Base-by-base conservation (phyloP, 176 grass and related monocot species). In the Cenchrus purpureus region DNA sequence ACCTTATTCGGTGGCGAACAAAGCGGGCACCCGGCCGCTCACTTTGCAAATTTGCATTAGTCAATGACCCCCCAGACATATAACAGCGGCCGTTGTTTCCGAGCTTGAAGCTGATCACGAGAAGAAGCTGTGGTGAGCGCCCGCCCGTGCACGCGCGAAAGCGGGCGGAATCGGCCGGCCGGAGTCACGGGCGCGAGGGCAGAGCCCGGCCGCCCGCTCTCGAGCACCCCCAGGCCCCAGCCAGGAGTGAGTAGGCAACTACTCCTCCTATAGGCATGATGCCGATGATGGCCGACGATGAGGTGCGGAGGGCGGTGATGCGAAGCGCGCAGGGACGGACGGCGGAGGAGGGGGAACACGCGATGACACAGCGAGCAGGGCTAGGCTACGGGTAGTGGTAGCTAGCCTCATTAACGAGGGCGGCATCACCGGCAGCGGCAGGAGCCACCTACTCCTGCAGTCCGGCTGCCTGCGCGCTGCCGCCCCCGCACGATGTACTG, bases 251-350 rank as follows among this genome's bases (percentile, higher is more conserved):
- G 37, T 40, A 40, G 3, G 37, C 37, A 4, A 40, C 3, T 40
- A 40, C 37, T 40, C 37, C 37, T 6, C 6, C 43, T 6, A 6
- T 45, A 45, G 88, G 58, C 40, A 42, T 82, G 71, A 84, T 84
- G 82, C 17, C 49, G 25, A 42, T 77, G 71, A 84, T 84, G 82
- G 17, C 49, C 49, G 45, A 17, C 2, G 55, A n/a, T 7, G 59
- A 56, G 56, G 61, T 7, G 70, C 14, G 40, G 8, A 2, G 31
- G 62, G 88, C 63, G 88, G 72, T 82, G 78, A 86, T 86, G 83
- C 48, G 22, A 3, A 40, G 37, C 79, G 73, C 79, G 73, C 88
- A 71, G 86, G 88, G 83, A 22, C 25, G 45, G 49, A 49, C 45
- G 45, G 45, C 11, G 49, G 0, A 11, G 49, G 10, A 79, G 65